Evolutionary conservation across 768 basidiomycete genomes (phyloP), one percentile per base, ranked within the genome.

Genomic region (Gautieria morchelliformis): DNA sequence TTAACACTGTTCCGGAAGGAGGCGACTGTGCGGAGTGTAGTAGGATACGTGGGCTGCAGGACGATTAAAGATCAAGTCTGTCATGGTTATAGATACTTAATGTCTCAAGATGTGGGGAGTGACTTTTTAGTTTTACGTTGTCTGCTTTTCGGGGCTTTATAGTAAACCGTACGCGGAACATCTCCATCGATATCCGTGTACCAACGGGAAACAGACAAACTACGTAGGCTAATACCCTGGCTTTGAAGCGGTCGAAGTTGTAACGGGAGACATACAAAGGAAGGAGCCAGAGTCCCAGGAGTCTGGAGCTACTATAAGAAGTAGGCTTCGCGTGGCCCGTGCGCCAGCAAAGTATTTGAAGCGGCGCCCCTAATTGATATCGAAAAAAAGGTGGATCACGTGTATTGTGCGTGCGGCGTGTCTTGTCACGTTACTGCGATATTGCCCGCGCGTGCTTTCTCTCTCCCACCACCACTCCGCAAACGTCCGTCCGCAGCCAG

Each of bases 1-100:
- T 66, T 44, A 71, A 59, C 3, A 76, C 77, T n/a, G 74, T 73
- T 17, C 79, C 78, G 1, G 78, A 67, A 27, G 72, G 67, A 3
- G 72, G 75, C 7, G 67, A 62, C 56, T 80, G 79, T 11, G 69
- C 68, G 79, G 79, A 7, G 75, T 76, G 52, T 73, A 79, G 68
- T 73, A 80, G 5, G 77, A 63, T 27, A 72, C 65, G 53, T 70
- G 70, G 3, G 72, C 70, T 1, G 78, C 76, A 4, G 73, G 70
- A 15, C 61, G 64, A 63, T 78, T 79, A 20, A 45, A 17, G 39
- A 59, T 44, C 35, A 42, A 20, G 41, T 44, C 5, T 44, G 41
- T 15, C 41, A 44, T 44, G 41, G 15, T 20, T 44, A 6, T 44
- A 20, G n/a, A n/a, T n/a, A n/a, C n/a, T n/a, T n/a, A n/a, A n/a